phyloP scores from a whole-genome alignment of 2,329 filamentous ascomycete species.

The Corynespora cassiicola region DNA sequence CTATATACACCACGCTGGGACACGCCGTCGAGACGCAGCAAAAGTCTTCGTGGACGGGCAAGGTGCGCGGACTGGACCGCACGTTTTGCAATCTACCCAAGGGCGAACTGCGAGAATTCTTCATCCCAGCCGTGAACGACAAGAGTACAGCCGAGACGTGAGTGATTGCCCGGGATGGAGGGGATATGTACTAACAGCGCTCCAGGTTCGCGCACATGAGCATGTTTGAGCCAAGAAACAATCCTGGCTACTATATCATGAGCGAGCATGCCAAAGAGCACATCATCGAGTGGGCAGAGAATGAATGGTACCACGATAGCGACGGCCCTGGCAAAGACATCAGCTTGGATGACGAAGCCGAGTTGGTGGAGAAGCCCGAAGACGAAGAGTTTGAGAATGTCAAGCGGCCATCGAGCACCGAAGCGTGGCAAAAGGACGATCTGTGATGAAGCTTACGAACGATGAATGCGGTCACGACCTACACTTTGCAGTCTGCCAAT shows the following conservation, averaged over 20 bases:
- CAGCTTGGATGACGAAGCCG: slow-evolving; percentile 38
- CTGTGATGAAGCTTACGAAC: too few relatives aligned
- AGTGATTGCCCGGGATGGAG: too few relatives aligned
- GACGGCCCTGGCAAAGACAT: slow-evolving; percentile 32
- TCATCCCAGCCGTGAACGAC: slow-evolving; percentile 70
- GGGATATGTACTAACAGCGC: too few relatives aligned
- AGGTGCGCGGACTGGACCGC: slow-evolving; percentile 71
- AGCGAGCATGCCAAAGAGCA: slow-evolving; percentile 69
- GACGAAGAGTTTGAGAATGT: slow-evolving; percentile 34
- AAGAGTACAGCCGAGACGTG: slow-evolving; percentile 77
- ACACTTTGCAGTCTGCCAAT: too few relatives aligned
- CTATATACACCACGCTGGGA: slow-evolving; percentile 87
- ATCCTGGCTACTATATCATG: slow-evolving; percentile 75
- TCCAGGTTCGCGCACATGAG: slow-evolving; percentile 87
- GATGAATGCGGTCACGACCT: too few relatives aligned
- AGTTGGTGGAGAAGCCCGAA: slow-evolving; percentile 33
- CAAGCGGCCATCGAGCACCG: slow-evolving; percentile 10
- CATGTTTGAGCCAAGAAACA: slow-evolving; percentile 76
- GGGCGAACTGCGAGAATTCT: slow-evolving; percentile 37
- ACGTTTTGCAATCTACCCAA: slow-evolving; percentile 81
- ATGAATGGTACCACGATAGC: slow-evolving; percentile 69
- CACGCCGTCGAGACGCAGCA: slow-evolving; percentile 63
- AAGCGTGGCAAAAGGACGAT: slow-evolving; percentile 5
- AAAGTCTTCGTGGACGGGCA: slow-evolving; percentile 53
- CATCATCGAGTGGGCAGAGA: slow-evolving; percentile 69